Evolutionary conservation across 1,284 basidiomycete species (phyloP).

Genomic region (Clitocybe nebularis): DNA sequence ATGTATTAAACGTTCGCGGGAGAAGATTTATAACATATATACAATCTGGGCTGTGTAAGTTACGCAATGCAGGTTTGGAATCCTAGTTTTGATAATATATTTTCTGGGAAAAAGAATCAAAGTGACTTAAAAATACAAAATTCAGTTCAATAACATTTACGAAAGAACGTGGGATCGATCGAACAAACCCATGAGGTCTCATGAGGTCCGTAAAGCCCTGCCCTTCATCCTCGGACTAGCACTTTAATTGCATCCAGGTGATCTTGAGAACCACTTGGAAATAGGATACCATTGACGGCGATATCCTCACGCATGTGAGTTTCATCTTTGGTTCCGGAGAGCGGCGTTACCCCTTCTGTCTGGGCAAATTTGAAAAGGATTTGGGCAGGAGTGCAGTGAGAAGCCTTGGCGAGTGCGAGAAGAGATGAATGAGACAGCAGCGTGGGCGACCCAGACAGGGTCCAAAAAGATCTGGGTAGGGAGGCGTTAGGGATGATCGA

Average conservation of each 20-base stretch:
- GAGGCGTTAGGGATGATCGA: conserved; percentile 5
- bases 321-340: conserved; percentile 62
- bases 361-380: conserved; percentile 62
- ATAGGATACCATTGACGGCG: conserved; percentile 39
- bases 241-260: conserved; percentile 18
- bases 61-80: no score
- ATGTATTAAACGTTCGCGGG: no score
- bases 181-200: no score
- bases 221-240: conserved; percentile 18
- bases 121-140: no score
- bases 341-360: conserved; percentile 51
- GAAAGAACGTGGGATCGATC: no score
- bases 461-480: conserved; percentile 77
- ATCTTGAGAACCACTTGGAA: conserved; percentile 24
- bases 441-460: conserved; percentile 69
- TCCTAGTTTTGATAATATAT: no score
- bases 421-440: conserved; percentile 51
- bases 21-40: no score
- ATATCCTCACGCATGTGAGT: conserved; percentile 64
- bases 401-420: conserved; percentile 38
- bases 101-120: no score
- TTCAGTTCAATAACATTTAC: no score
- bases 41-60: no score
- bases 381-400: conserved; percentile 59
- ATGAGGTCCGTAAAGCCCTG: no score